Percentiles rank a stretch among this genome's conserved stretches.
Conservation (phyloP, 2,329 filamentous ascomycete species). For the Cladosporium sphaerospermum region DNA sequence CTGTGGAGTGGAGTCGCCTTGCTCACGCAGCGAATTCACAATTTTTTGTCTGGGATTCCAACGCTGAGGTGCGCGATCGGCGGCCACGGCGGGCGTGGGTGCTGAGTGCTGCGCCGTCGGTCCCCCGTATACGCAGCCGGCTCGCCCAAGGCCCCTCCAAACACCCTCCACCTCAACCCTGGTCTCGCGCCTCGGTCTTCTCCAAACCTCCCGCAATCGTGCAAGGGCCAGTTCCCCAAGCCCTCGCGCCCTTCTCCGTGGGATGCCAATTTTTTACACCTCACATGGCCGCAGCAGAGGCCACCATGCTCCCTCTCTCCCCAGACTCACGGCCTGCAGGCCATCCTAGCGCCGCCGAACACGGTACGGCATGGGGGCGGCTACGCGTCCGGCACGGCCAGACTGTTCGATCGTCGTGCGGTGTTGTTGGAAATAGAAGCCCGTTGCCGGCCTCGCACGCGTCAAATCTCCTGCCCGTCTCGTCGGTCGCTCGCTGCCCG, state of each 20-base stretch:
- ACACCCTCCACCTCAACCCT: constrained; percentile 4
- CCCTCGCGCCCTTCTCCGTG: neutral
- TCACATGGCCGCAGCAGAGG: constrained; percentile 8
- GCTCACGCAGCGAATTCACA: constrained; percentile 7
- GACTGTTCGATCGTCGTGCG: constrained; percentile 2
- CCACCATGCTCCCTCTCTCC: constrained; percentile 4
- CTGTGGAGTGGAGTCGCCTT: constrained; percentile 4
- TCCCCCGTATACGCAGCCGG: neutral
- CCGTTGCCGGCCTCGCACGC: neutral
- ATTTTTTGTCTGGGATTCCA: constrained; percentile 7
- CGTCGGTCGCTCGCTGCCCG: neutral
- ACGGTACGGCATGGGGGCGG: constrained; percentile 1
- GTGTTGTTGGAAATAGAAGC: neutral
- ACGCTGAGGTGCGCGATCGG: constrained; percentile 5
- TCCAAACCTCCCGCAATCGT: neutral
- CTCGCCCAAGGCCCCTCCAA: too few species aligned
- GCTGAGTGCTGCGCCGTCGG: neutral
- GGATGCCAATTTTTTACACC: constrained; percentile 4
- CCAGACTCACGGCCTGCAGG: neutral
- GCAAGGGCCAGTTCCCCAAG: constrained; percentile 5
- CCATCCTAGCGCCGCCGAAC: neutral
- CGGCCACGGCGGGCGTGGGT: neutral
- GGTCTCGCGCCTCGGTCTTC: neutral
- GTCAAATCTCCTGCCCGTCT: neutral
- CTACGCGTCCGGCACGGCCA: neutral